Evolutionary conservation across 768 basidiomycete species (phyloP), one percentile per base, ranked within the genome.

Genomic region (Lyophyllum atratum): DNA sequence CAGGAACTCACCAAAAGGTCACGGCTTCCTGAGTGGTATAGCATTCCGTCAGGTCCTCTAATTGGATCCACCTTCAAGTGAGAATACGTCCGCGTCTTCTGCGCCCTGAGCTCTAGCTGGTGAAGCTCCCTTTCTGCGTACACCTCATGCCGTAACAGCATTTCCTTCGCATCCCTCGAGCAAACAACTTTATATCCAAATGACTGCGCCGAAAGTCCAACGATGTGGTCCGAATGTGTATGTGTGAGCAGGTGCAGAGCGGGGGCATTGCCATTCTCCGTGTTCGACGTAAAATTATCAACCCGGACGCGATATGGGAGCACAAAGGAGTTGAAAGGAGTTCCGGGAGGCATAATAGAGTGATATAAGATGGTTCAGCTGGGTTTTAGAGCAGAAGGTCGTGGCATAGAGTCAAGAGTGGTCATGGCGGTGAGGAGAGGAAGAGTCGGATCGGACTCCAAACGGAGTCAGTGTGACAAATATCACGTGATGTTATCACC

Each of bases 211-310:
- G 85, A 80, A 25, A 97, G 79, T 4, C 95, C 94, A 42, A 72
- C 73, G 51, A 93, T 80, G 66, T 97, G 95, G 71, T 96, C 95
- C 0, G 93, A 81, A 72, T 96, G 95, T 0, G 93, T 91, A 67
- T 97, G 94, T 0, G 89, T 86, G 52, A 97, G 81, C n/a, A 97
- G 82, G 68, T 92, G 84, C 11, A 94, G 77, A 4, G 80, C 71
- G 4, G 80, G 76, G 9, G 74, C 54, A 42, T 71, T 64, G 56
- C n/a, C n/a, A n/a, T 77, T 64, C 19, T 72, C 70, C 33, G 70
- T 63, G 9, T 71, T 66, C 43, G 71, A 65, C 3, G 83, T 76
- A 70, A 98, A 98, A 59, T 86, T 83, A 68, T 98, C 95, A 26
- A 98, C 87, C 1, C 93, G 87, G 48, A 98, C 94, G 34, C 61